Percentiles rank a stretch among this genome's conserved stretches.
These are phyloP conservation scores for Neurospora sp. DNA, from an alignment of 495 filamentous ascomycete species.

Conservation along the genomic window DNA sequence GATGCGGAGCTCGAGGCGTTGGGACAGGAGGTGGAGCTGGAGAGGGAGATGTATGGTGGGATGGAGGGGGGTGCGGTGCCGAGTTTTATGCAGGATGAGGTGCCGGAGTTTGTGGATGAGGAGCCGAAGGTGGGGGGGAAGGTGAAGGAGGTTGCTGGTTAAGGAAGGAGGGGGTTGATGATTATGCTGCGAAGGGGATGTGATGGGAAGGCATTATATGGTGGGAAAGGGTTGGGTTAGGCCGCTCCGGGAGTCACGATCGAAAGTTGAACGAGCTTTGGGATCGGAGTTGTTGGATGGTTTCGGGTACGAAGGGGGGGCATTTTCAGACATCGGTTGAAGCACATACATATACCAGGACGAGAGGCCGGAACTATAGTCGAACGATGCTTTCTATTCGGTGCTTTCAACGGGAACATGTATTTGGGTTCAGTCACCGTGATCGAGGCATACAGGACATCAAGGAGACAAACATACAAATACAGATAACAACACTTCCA, in stretches of 20 bases:
- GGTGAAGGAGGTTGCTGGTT: constrained; percentile 69
- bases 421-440: background rate
- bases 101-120: constrained; percentile 77
- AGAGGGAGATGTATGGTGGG: constrained; percentile 40
- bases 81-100: constrained; percentile 75
- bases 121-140: constrained; percentile 53
- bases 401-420: background rate
- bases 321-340: background rate
- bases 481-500: background rate
- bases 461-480: background rate
- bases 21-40: constrained; percentile 79
- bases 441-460: background rate
- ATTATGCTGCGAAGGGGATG: no score
- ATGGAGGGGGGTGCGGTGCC: constrained; percentile 47
- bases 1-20: constrained; percentile 95
- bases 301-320: background rate
- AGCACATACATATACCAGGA: background rate
- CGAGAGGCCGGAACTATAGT: background rate
- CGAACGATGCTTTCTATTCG: background rate
- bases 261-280: background rate
- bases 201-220: background rate
- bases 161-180: background rate
- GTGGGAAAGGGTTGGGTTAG: background rate
- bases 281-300: background rate
- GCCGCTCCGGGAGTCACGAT: background rate